Evolutionary conservation across 495 filamentous ascomycete species (phyloP).

Genomic region (Choiromyces venosus): DNA sequence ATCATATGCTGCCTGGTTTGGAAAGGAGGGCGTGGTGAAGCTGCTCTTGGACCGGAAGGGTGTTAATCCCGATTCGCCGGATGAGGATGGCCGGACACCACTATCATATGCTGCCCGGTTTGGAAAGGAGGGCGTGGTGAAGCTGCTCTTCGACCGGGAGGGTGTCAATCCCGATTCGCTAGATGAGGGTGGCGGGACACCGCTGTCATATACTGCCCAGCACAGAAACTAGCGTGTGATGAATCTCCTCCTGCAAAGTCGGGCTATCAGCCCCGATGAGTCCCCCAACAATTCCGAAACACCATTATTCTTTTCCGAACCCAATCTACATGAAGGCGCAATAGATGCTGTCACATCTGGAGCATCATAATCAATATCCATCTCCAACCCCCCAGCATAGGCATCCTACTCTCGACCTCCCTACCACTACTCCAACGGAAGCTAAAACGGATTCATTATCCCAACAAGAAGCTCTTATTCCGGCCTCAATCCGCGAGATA

Average conservation of each 20-base stretch:
- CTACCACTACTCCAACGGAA: background rate
- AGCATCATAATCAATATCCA: too few species aligned
- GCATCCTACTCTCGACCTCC: too few species aligned
- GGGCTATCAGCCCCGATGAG: background rate
- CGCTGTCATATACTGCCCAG: background rate
- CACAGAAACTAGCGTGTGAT: background rate
- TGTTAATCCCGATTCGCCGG: slow-evolving; percentile 10
- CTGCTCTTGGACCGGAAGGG: background rate
- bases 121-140: too few species aligned
- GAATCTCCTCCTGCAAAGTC: background rate
- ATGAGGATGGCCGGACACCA: slow-evolving; percentile 31
- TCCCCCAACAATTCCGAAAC: too few species aligned
- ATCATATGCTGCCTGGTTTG: slow-evolving; percentile 43
- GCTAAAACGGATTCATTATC: background rate
- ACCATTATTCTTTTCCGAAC: background rate
- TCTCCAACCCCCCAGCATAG: too few species aligned
- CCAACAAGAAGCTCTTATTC: background rate
- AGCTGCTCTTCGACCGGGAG: background rate
- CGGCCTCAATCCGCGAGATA: background rate
- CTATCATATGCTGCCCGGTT: slow-evolving; percentile 5
- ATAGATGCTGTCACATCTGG: too few species aligned
- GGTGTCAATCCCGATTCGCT: background rate
- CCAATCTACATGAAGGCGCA: background rate
- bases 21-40: slow-evolving; percentile 43
- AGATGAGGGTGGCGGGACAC: background rate